These are phyloP conservation scores for Penicillium hordei DNA, from an alignment of 2,329 filamentous ascomycete species.

Conservation along the genomic window DNA sequence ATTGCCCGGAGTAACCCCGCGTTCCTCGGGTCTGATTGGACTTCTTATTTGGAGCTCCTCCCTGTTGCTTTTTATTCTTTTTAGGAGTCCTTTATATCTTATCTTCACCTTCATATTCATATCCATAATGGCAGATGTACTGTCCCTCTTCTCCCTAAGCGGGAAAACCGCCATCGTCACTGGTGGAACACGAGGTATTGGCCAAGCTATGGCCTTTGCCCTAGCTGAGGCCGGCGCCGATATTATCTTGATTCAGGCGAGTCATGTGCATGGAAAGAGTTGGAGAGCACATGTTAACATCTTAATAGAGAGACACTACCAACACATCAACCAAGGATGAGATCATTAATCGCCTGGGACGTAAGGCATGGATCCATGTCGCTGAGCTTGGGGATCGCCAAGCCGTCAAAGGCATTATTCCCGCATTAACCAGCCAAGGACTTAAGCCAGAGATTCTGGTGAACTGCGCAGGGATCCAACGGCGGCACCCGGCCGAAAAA, in stretches of 20 bases:
- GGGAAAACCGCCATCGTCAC: constrained; percentile 49
- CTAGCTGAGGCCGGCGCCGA: constrained; percentile 51
- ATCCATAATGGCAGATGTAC: constrained; percentile 29
- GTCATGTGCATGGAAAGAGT: neutral
- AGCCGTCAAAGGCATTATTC: constrained; percentile 43
- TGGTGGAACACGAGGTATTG: constrained; percentile 50
- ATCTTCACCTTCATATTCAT: neutral
- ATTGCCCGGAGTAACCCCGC: constrained; percentile 9
- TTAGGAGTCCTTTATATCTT: neutral
- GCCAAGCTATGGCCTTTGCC: constrained; percentile 48
- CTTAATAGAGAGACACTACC: constrained; percentile 53
- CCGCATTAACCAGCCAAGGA: constrained; percentile 40
- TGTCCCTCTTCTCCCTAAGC: constrained; percentile 40
- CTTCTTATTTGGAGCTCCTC: neutral
- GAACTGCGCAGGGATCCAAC: constrained; percentile 85
- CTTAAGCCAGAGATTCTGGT: constrained; percentile 73
- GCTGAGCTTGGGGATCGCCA: constrained; percentile 46
- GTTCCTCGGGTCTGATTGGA: neutral
- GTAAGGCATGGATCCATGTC: constrained; percentile 45
- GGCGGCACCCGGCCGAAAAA: constrained; percentile 69
- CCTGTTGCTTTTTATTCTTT: neutral
- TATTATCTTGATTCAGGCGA: constrained; percentile 45
- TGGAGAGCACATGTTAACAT: neutral
- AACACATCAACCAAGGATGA: constrained; percentile 47
- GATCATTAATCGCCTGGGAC: constrained; percentile 39